These are phyloP conservation scores for Zygoascus sp. DNA, from an alignment of 1,139 yeast genomes.

Conservation along the genomic window DNA sequence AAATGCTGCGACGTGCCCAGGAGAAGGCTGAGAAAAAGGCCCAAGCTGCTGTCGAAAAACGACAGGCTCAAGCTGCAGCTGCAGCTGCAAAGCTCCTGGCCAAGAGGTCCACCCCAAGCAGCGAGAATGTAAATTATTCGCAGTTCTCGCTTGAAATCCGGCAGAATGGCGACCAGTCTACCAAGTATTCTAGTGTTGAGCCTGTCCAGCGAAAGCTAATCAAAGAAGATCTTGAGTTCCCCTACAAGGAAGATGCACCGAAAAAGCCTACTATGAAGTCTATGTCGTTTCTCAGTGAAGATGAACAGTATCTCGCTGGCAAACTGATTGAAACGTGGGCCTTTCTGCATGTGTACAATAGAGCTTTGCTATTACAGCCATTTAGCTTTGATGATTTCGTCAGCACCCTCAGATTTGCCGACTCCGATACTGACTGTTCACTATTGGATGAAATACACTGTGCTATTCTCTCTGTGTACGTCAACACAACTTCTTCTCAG, in stretches of 20 bases:
- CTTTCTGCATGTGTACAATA: constrained; percentile 66
- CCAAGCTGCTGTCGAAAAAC: not conserved
- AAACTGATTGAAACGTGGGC: constrained; percentile 60
- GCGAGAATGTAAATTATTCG: not conserved
- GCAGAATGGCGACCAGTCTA: not conserved
- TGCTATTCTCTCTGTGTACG: constrained; percentile 38
- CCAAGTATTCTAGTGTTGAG: constrained; percentile 4
- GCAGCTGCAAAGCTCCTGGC: not conserved
- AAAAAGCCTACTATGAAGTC: constrained; percentile 14
- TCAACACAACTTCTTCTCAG: constrained; percentile 25
- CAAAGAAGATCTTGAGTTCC: constrained; percentile 25
- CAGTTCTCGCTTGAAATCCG: not conserved
- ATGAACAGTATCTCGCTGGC: constrained; percentile 22
- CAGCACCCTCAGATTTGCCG: constrained; percentile 50
- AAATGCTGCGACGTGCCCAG: not conserved
- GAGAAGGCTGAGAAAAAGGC: not conserved
- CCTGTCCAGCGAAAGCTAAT: constrained; percentile 13
- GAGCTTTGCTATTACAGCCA: constrained; percentile 59
- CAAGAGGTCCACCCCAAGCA: not conserved
- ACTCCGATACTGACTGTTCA: constrained; percentile 48
- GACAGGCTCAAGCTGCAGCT: not conserved
- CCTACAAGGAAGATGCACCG: constrained; percentile 16
- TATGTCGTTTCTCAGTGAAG: constrained; percentile 12
- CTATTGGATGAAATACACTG: constrained; percentile 71
- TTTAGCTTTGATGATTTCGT: constrained; percentile 78